Base-by-base conservation (phyloP, 1,139 yeast genomes). In the Wickerhamomyces sp. region DNA sequence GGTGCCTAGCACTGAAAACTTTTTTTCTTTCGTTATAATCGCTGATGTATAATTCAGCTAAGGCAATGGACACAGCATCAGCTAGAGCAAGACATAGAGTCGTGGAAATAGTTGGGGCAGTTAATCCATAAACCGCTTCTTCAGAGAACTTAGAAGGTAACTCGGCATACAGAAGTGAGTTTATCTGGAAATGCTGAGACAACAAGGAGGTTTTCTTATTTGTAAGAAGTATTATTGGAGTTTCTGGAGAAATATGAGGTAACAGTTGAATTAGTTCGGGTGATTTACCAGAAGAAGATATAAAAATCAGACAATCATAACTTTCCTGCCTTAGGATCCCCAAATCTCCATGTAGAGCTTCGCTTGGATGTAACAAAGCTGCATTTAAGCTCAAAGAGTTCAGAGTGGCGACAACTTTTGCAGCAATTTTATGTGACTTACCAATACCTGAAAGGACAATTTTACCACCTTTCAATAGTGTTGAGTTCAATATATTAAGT, bases 331-430 rank as follows among this genome's bases (percentile, higher is more conserved):
- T 65, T 21, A 88, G 63, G 27, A 80, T 62, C 1, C 96, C 97
- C 51, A 88, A 68, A 58, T 88, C 97, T 5, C 97, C 97, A 58
- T 88, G 97, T 24, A 89, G 66, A 0, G 96, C 96, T 47, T 88
- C 97, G 2, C 86, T 67, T 0, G 96, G 95, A 55, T 88, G 96
- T 43, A 88, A 65, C 2, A 74, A 54, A 0, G 79, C 74, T 0
- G 95, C 70, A 38, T 78, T 80, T 40, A 88, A 72, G 26, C 90
- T 81, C 43, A 88, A 67, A 1, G 95, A 86, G 55, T 83, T 85
- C 59, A 88, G 65, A 10, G 96, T 88, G 13, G 96, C 95, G 39
- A 79, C 87, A 20, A 84, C 65, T 59, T 88, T 88, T 41, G 74
- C 68, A 15, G 89, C 94, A 30, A 88, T 83, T 59, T 86, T 87